Conservation (phyloP, 768 basidiomycete species). For the Heimioporus sp. region DNA sequence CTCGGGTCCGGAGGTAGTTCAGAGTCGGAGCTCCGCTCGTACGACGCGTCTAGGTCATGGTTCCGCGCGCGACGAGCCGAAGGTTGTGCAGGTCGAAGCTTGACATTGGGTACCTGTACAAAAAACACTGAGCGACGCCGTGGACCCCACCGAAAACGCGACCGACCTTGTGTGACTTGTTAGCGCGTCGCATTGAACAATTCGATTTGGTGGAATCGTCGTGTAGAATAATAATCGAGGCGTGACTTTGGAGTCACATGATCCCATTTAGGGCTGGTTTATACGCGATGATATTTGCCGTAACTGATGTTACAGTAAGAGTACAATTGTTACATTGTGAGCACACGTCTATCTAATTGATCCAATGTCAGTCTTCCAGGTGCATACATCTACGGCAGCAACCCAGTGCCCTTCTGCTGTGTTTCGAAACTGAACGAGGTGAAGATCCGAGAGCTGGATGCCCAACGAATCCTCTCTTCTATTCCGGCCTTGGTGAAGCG, state of each 20-base stretch:
- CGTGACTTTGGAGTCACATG: conserved; percentile 15
- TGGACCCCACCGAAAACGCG: background rate
- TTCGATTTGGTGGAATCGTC: background rate
- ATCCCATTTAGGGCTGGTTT: conserved; percentile 23
- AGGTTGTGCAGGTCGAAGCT: conserved; percentile 63
- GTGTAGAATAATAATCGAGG: background rate
- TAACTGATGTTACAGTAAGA: background rate
- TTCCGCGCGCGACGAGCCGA: conserved; percentile 18
- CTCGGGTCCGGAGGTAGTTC: conserved; percentile 47
- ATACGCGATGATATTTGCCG: conserved; percentile 12
- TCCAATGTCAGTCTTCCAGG: no score
- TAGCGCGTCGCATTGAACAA: conserved; percentile 46
- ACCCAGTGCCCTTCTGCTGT: background rate
- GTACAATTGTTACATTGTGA: no score
- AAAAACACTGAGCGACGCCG: background rate
- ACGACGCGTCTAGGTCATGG: conserved; percentile 27
- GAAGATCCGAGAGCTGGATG: background rate
- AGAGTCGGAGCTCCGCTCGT: conserved; percentile 46
- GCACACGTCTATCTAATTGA: no score
- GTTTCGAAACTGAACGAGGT: background rate
- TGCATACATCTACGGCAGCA: background rate
- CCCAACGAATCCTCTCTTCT: background rate
- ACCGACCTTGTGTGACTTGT: conserved; percentile 65
- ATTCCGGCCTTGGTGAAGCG: conserved; percentile 1
- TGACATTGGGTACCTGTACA: conserved; percentile 76